These are phyloP conservation scores for Saussurea involucrata DNA, from an alignment of 129 eudicot genomes.

Conservation along the genomic window DNA sequence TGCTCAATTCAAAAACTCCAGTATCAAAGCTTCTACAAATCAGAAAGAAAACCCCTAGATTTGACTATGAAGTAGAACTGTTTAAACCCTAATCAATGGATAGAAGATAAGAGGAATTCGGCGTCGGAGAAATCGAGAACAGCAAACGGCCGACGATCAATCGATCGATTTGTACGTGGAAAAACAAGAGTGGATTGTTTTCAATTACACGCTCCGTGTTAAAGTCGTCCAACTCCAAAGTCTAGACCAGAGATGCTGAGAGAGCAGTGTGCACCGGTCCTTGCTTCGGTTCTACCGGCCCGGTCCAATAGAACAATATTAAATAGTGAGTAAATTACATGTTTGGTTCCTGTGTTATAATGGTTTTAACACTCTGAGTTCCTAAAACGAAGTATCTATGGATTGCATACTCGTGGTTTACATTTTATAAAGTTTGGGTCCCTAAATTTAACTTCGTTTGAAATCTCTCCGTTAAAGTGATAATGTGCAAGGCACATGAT, in stretches of 20 bases:
- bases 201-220: not conserved
- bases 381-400: no score
- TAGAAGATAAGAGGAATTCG: not conserved
- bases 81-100: constrained; percentile 3
- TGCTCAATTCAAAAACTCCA: not conserved
- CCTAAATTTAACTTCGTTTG: no score
- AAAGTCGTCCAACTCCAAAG: not conserved
- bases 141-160: constrained; percentile 6
- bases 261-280: not conserved
- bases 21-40: constrained; percentile 7
- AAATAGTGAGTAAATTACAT: no score
- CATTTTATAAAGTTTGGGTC: no score
- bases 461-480: no score
- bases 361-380: no score
- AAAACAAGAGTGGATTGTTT: not conserved
- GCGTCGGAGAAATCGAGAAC: constrained; percentile 21
- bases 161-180: not conserved
- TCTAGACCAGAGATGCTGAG: not conserved
- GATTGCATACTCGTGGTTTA: no score
- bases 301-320: not conserved
- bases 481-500: no score
- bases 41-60: constrained; percentile 1
- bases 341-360: no score
- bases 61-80: not conserved
- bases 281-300: not conserved